These are phyloP conservation scores for Neurospora sp. DNA, from an alignment of 495 filamentous ascomycete species.

Conservation along the genomic window DNA sequence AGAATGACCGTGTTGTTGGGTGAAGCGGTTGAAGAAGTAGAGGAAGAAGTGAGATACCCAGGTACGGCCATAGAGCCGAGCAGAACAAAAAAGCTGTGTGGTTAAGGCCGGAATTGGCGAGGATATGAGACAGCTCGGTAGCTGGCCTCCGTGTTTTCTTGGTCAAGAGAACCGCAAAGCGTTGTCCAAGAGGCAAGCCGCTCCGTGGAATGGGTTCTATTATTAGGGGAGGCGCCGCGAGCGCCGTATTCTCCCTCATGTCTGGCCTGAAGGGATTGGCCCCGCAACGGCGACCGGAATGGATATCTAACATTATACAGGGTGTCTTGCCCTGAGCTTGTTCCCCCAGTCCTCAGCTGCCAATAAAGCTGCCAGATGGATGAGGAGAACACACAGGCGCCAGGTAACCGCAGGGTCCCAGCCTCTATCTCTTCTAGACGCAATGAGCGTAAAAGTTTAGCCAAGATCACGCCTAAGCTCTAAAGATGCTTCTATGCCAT, in stretches of 20 bases:
- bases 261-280: not conserved
- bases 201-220: not conserved
- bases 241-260: not conserved
- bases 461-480: not conserved
- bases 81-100: not conserved
- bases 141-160: not conserved
- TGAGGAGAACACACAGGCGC: not conserved
- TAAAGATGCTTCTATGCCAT: not conserved
- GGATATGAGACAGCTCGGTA: not conserved
- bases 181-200: not conserved
- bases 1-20: slow-evolving; percentile 53
- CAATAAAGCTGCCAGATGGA: not conserved
- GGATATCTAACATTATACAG: not conserved
- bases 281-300: not conserved
- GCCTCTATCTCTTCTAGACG: not conserved
- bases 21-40: slow-evolving; percentile 14
- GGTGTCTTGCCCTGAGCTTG: not conserved
- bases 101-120: not conserved
- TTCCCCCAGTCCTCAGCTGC: not conserved
- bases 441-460: not conserved
- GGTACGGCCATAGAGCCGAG: slow-evolving; percentile 1
- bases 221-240: not conserved
- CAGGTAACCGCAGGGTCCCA: not conserved
- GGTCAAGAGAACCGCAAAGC: not conserved
- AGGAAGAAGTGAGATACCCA: slow-evolving; percentile 24